These are phyloP conservation scores for Fusarium mangiferae DNA, from an alignment of 2,329 filamentous ascomycete species.

Conservation along the genomic window DNA sequence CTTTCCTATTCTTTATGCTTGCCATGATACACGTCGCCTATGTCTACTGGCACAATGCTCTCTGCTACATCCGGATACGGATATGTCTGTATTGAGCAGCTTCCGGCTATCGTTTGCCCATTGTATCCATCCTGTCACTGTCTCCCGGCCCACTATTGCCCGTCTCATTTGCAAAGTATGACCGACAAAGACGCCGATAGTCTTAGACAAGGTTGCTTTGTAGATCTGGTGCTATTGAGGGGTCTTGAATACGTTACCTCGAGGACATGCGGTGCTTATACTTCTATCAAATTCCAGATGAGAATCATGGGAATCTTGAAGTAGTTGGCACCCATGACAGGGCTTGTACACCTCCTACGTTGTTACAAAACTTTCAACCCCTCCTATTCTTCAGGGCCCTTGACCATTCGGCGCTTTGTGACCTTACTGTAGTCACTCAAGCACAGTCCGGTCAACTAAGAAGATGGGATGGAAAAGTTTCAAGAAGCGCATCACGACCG, in stretches of 20 bases:
- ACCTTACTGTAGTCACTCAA: neutral
- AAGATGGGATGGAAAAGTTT: conserved; percentile 54
- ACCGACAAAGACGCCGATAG: conserved; percentile 52
- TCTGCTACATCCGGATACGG: conserved; percentile 14
- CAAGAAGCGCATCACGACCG: conserved; percentile 50
- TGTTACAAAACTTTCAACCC: neutral
- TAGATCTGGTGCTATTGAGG: conserved; percentile 35
- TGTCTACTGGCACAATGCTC: conserved; percentile 1
- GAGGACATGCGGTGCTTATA: conserved; percentile 1
- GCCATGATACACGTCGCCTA: conserved; percentile 6
- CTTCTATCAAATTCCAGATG: conserved; percentile 2
- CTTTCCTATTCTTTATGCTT: conserved; percentile 21
- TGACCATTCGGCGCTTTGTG: conserved; percentile 4
- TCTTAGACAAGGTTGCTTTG: conserved; percentile 45
- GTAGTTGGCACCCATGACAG: neutral
- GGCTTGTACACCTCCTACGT: conserved; percentile 4
- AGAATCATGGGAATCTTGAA: neutral
- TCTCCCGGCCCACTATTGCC: conserved; percentile 46
- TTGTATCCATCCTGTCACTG: conserved; percentile 20
- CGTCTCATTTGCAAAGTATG: conserved; percentile 49
- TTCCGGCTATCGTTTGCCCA: conserved; percentile 15
- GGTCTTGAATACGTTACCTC: conserved; percentile 19
- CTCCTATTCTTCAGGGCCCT: neutral
- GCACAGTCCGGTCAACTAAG: conserved; percentile 3
- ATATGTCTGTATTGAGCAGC: conserved; percentile 18